These are phyloP conservation scores for Pezicula radicicola DNA, from an alignment of 2,329 filamentous ascomycete species.

Conservation along the genomic window DNA sequence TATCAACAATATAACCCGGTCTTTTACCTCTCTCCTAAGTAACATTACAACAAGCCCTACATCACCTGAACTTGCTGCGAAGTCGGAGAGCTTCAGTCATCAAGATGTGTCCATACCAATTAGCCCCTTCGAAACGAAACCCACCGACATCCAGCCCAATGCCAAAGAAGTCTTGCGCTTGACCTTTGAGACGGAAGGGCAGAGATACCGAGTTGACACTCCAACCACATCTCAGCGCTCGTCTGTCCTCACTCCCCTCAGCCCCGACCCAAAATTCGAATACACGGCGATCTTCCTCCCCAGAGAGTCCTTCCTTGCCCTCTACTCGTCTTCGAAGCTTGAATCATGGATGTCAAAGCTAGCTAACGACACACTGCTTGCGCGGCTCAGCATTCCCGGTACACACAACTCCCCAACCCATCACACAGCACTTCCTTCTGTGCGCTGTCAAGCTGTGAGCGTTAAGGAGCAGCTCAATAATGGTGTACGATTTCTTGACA, in stretches of 20 bases:
- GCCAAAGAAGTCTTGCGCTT: conserved; percentile 68
- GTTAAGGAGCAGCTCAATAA: conserved; percentile 78
- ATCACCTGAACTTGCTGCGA: conserved; percentile 36
- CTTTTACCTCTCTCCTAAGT: conserved; percentile 39
- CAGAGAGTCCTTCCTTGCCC: conserved; percentile 49
- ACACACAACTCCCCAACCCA: conserved; percentile 93
- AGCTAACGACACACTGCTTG: conserved; percentile 67
- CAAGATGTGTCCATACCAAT: conserved; percentile 62
- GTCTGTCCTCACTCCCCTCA: conserved; percentile 56
- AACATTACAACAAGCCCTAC: conserved; percentile 39
- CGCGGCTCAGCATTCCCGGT: conserved; percentile 84
- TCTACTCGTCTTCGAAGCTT: conserved; percentile 71
- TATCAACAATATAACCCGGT: conserved; percentile 39
- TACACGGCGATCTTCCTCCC: conserved; percentile 67
- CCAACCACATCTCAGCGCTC: conserved; percentile 60
- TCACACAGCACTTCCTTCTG: conserved; percentile 82
- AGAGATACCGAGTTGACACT: conserved; percentile 70
- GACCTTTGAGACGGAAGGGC: conserved; percentile 63
- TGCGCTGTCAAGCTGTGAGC: conserved; percentile 84
- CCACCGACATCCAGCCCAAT: conserved; percentile 59
- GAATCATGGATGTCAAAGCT: conserved; percentile 79
- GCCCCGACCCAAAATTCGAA: conserved; percentile 45
- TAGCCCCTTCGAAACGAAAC: conserved; percentile 63
- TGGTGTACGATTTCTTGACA: conserved; percentile 91
- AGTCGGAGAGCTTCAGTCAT: conserved; percentile 57